A percentile compares a stretch with the other conserved stretches of the same genome.
Conservation (phyloP, 1,139 yeast genomes). For the Protomyces lactucae-debilis region DNA sequence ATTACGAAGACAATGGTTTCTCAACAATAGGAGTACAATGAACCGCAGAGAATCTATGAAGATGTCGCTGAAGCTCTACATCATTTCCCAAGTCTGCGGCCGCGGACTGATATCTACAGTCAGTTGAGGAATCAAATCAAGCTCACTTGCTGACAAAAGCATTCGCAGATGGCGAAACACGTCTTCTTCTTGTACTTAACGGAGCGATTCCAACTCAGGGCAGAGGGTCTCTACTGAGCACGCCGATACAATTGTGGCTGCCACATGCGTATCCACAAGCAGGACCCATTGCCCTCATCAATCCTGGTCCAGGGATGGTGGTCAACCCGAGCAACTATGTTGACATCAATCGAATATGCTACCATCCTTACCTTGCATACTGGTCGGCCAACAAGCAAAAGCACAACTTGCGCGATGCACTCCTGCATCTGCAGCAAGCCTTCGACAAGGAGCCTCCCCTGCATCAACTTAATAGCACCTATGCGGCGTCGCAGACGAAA, state of each 20-base stretch:
- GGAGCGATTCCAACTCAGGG: slow-evolving; percentile 50
- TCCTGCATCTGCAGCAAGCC: slow-evolving; percentile 39
- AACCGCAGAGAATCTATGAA: slow-evolving; percentile 52
- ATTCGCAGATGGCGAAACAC: slow-evolving; percentile 53
- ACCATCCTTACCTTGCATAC: slow-evolving; percentile 59
- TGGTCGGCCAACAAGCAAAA: slow-evolving; percentile 47
- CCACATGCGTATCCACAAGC: slow-evolving; percentile 62
- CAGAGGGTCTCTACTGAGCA: slow-evolving; percentile 39
- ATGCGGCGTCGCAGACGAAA: neutral
- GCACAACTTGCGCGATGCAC: slow-evolving; percentile 27
- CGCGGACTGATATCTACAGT: slow-evolving; percentile 65
- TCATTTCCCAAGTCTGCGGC: slow-evolving; percentile 50
- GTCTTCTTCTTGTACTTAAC: slow-evolving; percentile 57
- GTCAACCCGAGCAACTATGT: slow-evolving; percentile 61
- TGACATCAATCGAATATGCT: slow-evolving; percentile 69
- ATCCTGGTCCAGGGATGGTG: slow-evolving; percentile 48
- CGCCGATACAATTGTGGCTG: slow-evolving; percentile 73
- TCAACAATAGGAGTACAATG: slow-evolving; percentile 28
- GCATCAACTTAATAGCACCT: slow-evolving; percentile 40
- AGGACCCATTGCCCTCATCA: slow-evolving; percentile 60
- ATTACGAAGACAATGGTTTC: too few species aligned
- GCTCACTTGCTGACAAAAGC: slow-evolving; percentile 36
- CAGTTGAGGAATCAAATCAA: slow-evolving; percentile 23
- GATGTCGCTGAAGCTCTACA: slow-evolving; percentile 58
- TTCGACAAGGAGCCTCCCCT: slow-evolving; percentile 52